A percentile compares a stretch with the other conserved stretches of the same genome.
Evolutionary conservation across 2,329 filamentous ascomycete genomes (phyloP).

Genomic region (Aspergillus tanneri): DNA sequence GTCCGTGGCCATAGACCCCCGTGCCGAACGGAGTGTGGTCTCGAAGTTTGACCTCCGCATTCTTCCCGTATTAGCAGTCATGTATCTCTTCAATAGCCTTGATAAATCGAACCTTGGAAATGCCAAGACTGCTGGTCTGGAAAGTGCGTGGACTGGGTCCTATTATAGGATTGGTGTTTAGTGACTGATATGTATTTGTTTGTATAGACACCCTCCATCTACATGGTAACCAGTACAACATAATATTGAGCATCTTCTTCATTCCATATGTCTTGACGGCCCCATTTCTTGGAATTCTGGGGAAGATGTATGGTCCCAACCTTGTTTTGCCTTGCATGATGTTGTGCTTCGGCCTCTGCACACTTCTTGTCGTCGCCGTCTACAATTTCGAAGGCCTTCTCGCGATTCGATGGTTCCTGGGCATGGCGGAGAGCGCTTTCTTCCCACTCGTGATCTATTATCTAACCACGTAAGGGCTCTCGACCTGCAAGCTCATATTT

Average conservation of each 20-base stretch:
- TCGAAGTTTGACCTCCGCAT: no score
- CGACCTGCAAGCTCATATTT: no score
- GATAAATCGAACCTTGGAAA: constrained; percentile 44
- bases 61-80: constrained; percentile 54
- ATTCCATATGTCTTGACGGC: constrained; percentile 30
- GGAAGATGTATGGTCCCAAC: constrained; percentile 30
- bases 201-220: no score
- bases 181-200: not conserved
- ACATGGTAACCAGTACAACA: constrained; percentile 30
- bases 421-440: constrained; percentile 30
- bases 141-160: constrained; percentile 11
- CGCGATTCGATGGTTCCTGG: constrained; percentile 29
- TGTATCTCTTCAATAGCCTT: constrained; percentile 55
- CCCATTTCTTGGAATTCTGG: constrained; percentile 27
- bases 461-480: constrained; percentile 28
- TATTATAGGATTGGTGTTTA: not conserved
- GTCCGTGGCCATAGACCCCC: no score
- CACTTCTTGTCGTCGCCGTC: constrained; percentile 22
- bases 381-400: constrained; percentile 28
- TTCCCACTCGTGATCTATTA: constrained; percentile 32
- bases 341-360: constrained; percentile 26
- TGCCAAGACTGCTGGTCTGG: constrained; percentile 28
- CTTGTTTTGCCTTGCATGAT: constrained; percentile 29
- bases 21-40: no score
- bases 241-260: constrained; percentile 30